These are phyloP conservation scores for Haplosporangium sp. DNA, from an alignment of 371 early-diverging fungal species.

Conservation along the genomic window DNA sequence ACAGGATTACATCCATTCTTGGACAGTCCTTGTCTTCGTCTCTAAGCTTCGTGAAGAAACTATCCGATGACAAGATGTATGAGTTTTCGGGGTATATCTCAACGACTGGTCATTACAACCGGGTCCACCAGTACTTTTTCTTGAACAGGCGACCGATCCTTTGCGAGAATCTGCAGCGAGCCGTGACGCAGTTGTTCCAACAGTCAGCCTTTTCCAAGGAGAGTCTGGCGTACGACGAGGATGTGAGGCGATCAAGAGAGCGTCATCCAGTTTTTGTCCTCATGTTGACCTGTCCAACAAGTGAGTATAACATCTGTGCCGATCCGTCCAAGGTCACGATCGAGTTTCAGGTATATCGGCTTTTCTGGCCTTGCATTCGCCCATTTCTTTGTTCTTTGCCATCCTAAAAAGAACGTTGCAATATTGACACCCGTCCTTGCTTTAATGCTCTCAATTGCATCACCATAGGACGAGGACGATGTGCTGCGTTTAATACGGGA, in stretches of 20 bases:
- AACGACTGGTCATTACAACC: constrained; percentile 33
- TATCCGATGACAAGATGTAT: constrained; percentile 1
- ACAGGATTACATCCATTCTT: constrained; percentile 19
- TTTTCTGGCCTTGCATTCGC: background rate
- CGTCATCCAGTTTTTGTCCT: constrained; percentile 67
- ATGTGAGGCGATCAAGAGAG: constrained; percentile 42
- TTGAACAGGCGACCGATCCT: constrained; percentile 65
- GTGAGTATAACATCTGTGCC: constrained; percentile 59
- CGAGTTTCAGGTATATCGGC: constrained; percentile 54
- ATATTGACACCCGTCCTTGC: too few species aligned
- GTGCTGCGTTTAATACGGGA: constrained; percentile 17
- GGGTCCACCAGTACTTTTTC: constrained; percentile 62
- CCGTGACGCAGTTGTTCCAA: constrained; percentile 56
- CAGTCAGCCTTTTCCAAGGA: constrained; percentile 53
- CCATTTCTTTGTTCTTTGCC: too few species aligned
- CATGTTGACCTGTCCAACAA: constrained; percentile 56
- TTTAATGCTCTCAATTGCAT: too few species aligned
- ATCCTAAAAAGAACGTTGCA: too few species aligned
- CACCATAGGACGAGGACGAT: constrained; percentile 31
- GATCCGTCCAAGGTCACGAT: constrained; percentile 61
- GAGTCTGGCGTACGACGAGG: constrained; percentile 20
- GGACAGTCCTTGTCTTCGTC: constrained; percentile 29
- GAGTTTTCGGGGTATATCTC: constrained; percentile 29
- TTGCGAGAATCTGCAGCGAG: constrained; percentile 55
- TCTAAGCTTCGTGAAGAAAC: constrained; percentile 6